These are phyloP conservation scores for Aspergillus chevalieri DNA, from an alignment of 2,329 filamentous ascomycete species.

Conservation along the genomic window DNA sequence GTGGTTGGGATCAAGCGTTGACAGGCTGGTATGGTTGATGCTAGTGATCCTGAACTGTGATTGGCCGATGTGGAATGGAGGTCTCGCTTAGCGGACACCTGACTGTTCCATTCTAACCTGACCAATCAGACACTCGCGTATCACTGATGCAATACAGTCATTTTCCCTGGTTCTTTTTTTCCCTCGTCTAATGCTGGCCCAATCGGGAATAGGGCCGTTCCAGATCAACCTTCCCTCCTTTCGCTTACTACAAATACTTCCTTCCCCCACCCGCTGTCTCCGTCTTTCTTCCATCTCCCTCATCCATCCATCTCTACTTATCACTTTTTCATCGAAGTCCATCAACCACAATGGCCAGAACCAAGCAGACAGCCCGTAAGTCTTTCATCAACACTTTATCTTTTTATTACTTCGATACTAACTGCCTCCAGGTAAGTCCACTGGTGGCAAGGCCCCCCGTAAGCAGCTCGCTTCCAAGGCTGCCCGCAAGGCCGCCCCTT, in stretches of 20 bases:
- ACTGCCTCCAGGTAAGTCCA: slow-evolving; percentile 58
- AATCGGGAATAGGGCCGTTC: neutral
- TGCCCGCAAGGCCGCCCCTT: slow-evolving; percentile 94
- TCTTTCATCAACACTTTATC: slow-evolving; percentile 18
- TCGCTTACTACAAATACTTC: slow-evolving; percentile 38
- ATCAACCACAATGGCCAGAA: slow-evolving; percentile 43
- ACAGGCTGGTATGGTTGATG: slow-evolving; percentile 22
- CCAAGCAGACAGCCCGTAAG: slow-evolving; percentile 50
- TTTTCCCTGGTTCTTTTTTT: no score
- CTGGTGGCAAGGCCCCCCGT: slow-evolving; percentile 66
- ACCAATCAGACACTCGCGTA: neutral
- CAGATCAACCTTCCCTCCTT: slow-evolving; percentile 30
- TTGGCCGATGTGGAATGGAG: slow-evolving; percentile 22
- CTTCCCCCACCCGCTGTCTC: slow-evolving; percentile 34
- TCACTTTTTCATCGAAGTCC: slow-evolving; percentile 16
- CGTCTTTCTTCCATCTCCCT: slow-evolving; percentile 31
- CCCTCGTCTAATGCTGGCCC: no score
- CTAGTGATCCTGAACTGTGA: slow-evolving; percentile 31
- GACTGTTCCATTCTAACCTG: neutral
- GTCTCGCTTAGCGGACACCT: slow-evolving; percentile 29
- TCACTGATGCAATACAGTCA: neutral
- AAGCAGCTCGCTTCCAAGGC: slow-evolving; percentile 99
- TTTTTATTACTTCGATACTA: slow-evolving; percentile 11
- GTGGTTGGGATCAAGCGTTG: slow-evolving; percentile 32
- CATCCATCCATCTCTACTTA: slow-evolving; percentile 20